phyloP scores from a whole-genome alignment of 129 eudicot species.

The Chrysanthemum lavandulifolium region DNA sequence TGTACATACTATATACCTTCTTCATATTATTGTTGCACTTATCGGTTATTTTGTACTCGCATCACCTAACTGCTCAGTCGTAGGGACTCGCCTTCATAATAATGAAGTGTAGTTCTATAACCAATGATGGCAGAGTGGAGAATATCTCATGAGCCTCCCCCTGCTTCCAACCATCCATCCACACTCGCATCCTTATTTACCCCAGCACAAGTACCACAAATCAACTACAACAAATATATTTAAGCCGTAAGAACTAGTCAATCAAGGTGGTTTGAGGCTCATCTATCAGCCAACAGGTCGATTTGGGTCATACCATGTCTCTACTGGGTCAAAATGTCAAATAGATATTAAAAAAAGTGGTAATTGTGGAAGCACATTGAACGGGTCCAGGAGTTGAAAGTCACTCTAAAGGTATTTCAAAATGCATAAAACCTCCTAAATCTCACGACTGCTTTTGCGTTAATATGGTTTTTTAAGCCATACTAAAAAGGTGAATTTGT shows the following conservation, averaged over 20 bases:
- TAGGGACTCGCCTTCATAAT: conserved; percentile 44
- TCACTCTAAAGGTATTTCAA: not conserved
- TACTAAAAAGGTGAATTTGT: not conserved
- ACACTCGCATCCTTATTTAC: conserved; percentile 33
- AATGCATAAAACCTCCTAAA: conserved; percentile 6
- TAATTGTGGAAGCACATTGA: not conserved
- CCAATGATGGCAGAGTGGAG: conserved; percentile 55
- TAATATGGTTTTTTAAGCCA: not conserved
- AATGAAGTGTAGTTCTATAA: conserved; percentile 59
- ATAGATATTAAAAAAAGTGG: not conserved
- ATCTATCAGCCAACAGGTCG: not conserved
- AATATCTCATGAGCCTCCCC: conserved; percentile 42
- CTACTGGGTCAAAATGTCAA: not conserved
- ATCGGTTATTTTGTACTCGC: conserved; percentile 60
- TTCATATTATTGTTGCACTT: conserved; percentile 24
- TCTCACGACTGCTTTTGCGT: not conserved
- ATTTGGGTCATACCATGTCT: not conserved
- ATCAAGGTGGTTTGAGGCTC: not conserved
- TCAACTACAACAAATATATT: conserved; percentile 44
- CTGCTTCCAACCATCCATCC: conserved; percentile 65
- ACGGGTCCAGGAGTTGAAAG: not conserved
- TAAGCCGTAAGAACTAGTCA: not conserved
- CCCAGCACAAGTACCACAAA: conserved; percentile 46
- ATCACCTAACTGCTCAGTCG: no score
- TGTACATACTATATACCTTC: conserved; percentile 37